Conservation (phyloP, 176 grass and related monocot species). For the Lolium rigidum region DNA sequence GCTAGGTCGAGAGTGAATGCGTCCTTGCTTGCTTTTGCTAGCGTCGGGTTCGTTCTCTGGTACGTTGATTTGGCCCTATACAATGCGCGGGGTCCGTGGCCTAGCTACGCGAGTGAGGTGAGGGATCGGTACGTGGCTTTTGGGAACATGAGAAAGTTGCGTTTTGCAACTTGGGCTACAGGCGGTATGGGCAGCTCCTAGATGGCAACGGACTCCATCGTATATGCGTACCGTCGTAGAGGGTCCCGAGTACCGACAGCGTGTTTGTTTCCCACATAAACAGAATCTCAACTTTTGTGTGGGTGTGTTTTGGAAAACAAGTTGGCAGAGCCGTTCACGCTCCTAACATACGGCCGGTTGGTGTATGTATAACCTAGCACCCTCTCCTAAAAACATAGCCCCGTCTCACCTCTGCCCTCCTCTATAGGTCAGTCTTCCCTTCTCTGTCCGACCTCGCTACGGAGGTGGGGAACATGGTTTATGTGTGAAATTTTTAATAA, state of each 20-base stretch:
- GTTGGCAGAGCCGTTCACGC: background rate
- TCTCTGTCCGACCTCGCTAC: too few species aligned
- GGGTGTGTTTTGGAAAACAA: background rate
- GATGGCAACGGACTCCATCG: background rate
- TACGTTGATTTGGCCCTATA: background rate
- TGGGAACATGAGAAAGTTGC: background rate
- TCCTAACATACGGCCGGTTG: too few species aligned
- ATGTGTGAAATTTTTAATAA: too few species aligned
- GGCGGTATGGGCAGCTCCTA: background rate
- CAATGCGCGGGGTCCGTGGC: background rate
- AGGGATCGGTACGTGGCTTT: background rate
- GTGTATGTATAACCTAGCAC: too few species aligned
- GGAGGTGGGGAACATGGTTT: too few species aligned
- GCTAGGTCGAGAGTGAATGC: slow-evolving; percentile 26
- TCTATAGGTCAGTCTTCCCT: too few species aligned
- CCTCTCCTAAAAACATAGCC: too few species aligned
- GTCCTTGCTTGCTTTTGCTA: background rate
- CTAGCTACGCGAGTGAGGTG: background rate
- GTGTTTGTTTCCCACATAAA: background rate
- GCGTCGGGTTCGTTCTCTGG: background rate
- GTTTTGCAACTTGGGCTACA: slow-evolving; percentile 14
- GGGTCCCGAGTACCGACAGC: slow-evolving; percentile 29
- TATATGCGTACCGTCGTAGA: background rate
- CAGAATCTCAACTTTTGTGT: background rate
- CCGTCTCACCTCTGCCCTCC: too few species aligned